Evolutionary conservation across 1,284 basidiomycete species (phyloP).

Genomic region (Taiwanofungus camphoratus): DNA sequence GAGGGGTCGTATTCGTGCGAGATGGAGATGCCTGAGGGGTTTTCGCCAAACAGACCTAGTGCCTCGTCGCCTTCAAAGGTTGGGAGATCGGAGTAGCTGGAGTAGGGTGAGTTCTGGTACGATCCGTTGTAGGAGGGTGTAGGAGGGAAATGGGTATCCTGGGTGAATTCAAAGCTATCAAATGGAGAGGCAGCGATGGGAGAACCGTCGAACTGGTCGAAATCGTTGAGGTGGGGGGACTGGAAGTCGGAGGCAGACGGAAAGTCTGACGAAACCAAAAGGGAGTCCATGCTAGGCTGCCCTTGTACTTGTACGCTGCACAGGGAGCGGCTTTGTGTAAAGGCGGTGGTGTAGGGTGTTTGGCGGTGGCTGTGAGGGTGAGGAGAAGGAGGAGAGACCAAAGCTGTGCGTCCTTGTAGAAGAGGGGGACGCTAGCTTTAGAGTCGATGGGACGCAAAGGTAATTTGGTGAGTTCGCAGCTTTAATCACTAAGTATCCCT

Average conservation of each 20-base stretch:
- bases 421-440: not conserved
- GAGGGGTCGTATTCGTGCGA: constrained; percentile 57
- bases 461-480: not conserved
- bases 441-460: not conserved
- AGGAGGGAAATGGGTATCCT: constrained; percentile 33
- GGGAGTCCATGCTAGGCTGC: constrained; percentile 8
- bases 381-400: not conserved
- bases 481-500: not conserved
- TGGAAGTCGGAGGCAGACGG: constrained; percentile 7
- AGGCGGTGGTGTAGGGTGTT: not conserved
- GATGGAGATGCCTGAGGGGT: constrained; percentile 28
- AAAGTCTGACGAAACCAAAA: constrained; percentile 6
- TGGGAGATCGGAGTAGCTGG: constrained; percentile 54
- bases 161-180: constrained; percentile 32
- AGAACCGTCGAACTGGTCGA: constrained; percentile 23
- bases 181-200: constrained; percentile 25
- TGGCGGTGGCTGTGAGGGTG: not conserved
- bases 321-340: constrained; percentile 2
- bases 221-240: constrained; percentile 20
- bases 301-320: not conserved
- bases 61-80: constrained; percentile 44
- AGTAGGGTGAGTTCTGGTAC: constrained; percentile 64
- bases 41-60: constrained; percentile 36
- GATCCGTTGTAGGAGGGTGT: constrained; percentile 52
- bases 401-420: not conserved